Base-by-base conservation (phyloP, 2,329 filamentous ascomycete species). In the Metarhizium robertsii region DNA sequence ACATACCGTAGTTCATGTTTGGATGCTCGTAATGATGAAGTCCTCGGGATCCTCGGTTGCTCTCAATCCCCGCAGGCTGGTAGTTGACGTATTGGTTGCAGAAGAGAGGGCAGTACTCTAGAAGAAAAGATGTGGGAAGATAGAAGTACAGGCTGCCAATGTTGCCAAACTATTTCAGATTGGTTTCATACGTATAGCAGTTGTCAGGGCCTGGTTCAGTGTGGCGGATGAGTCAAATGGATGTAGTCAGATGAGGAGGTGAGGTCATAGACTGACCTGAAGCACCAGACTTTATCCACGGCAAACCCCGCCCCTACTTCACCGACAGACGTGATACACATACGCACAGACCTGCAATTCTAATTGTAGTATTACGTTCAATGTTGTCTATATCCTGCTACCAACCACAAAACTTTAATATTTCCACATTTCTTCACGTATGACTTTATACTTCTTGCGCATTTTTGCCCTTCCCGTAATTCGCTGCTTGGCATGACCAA, bases 371-470 rank as follows among this genome's bases (percentile, higher is more conserved):
- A 25, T 25, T 25, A 25, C 13, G 38, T 5, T 16, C 13, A 5
- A 5, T 40, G 38, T 40, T 40, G 38, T 16, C 38, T 40, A 5
- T 40, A 40, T 40, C 13, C 13, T 40, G 38, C 38, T 14, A 40
- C 38, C 5, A 40, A 16, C 10, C 38, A 40, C 14, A 40, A 13
- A 16, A 32, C 16, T 14, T 55, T 53, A 52, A 25, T 59, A 61
- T 16, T 61, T 57, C 43, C 64, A 61, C 48, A 67, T 66, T 29
- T 81, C 75, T 66, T 94, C 87, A 52, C 79, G 67, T 34, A 96
- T 85, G 20, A 90, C 63, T 73, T 97, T 97, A 68, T 96, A 96
- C 73, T 85, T 77, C 71, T 96, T 96, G 60, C 91, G 81, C 72
- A 87, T 84, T 75, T 96, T 96, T 47, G 75, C 72, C 66, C 76